Conservation (phyloP, 176 grass and related monocot genomes). For the bread wheat (Triticum aestivum) region DNA sequence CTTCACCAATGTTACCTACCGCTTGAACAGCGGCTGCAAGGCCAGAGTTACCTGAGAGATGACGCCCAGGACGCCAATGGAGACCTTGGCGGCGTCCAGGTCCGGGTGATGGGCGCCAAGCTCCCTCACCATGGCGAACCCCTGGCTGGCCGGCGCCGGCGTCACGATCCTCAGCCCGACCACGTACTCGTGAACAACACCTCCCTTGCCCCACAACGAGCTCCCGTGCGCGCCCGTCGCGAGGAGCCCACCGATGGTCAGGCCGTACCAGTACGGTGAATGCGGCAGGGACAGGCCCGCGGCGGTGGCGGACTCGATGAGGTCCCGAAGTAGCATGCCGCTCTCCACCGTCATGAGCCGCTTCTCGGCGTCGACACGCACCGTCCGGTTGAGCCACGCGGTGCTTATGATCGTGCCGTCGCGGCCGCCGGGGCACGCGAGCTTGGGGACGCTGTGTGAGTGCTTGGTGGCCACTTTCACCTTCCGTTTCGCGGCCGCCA, state of each 20-base stretch:
- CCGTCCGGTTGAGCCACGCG: background rate
- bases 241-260: background rate
- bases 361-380: background rate
- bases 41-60: background rate
- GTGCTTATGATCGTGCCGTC: conserved; percentile 51
- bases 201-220: background rate
- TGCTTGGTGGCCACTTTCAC: conserved; percentile 54
- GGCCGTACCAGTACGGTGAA: background rate
- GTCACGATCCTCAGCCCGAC: background rate
- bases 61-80: background rate
- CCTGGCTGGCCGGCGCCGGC: too few relatives aligned
- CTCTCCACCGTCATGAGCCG: background rate
- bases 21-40: background rate
- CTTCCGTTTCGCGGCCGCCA: conserved; percentile 16
- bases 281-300: background rate
- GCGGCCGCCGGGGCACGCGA: conserved; percentile 46
- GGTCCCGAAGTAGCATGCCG: background rate
- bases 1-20: background rate
- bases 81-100: background rate
- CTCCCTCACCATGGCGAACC: background rate
- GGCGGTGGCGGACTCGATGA: background rate
- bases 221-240: background rate
- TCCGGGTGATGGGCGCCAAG: background rate
- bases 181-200: background rate
- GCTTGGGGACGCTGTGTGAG: conserved; percentile 66